Evolutionary conservation across 305 asterid species (phyloP), one percentile per base, ranked within the genome.

Genomic region (Rubia tinctorum): DNA sequence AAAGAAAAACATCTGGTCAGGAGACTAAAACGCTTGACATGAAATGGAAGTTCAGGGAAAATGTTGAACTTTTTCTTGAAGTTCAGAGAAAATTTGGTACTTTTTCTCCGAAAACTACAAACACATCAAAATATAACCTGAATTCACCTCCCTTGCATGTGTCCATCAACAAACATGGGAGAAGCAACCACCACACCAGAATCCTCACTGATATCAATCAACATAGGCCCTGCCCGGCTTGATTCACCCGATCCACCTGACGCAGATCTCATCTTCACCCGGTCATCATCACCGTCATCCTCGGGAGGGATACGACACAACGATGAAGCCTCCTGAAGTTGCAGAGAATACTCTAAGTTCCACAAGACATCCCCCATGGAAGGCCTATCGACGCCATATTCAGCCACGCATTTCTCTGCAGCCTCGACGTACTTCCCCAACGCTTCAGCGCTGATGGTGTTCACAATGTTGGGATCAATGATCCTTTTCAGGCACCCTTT

Each of bases 361-460:
- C 97, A 91, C 71, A 93, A 49, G 2, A 91, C 97, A 71, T 93
- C 98, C 47, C 96, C 98, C 97, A 93, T 91, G 1, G 97, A 79
- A 18, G 97, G 97, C 86, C 97, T 80, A 70, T 88, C 98, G 51
- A 87, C 97, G 47, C 97, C 97, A 66, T 85, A 86, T 63, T 90
- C 97, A 0, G 97, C 91, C 81, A 91, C 81, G 69, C 97, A 91
- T 75, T 94, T 94, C 84, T 90, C 96, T 4, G 97, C 97, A 71
- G 95, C 91, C 73, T 91, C 96, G 0, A 90, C 96, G 63, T 67
- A 93, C 81, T 88, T 89, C 68, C 81, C 66, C 86, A 93, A 44
- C 0, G 98, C 88, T 0, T 88, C 97, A 11, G 75, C 65, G 49
- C 22, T 65, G 12, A 89, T 86, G 2, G 81, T 80, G 17, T 80